Evolutionary conservation across 805 yeast species (phyloP).

Genomic region (Nakazawaea ernobii): DNA sequence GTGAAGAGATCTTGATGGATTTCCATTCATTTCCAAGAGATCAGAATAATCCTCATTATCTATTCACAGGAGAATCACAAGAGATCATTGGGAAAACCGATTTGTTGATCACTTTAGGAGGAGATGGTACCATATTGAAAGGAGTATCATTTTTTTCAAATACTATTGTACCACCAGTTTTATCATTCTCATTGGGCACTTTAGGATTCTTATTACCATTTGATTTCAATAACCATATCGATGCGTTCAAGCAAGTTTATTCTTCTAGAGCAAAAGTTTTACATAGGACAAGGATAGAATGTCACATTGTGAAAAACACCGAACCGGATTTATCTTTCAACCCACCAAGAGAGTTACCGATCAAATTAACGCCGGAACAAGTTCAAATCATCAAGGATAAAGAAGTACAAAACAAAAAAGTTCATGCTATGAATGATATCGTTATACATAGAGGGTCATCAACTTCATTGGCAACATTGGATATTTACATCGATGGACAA

Average conservation of each 20-base stretch:
- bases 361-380: conserved; percentile 11
- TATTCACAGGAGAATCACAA: conserved; percentile 53
- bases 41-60: conserved; percentile 25
- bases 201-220: conserved; percentile 87
- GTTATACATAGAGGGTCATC: conserved; percentile 83
- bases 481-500: conserved; percentile 79
- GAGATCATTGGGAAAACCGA: conserved; percentile 68
- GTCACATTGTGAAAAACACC: conserved; percentile 48
- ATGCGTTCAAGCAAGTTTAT: conserved; percentile 62
- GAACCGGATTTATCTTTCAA: conserved; percentile 4
- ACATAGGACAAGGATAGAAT: conserved; percentile 73
- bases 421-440: conserved; percentile 90
- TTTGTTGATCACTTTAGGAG: conserved; percentile 83
- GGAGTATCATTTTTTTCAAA: conserved; percentile 77
- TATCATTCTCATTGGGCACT: conserved; percentile 87
- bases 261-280: conserved; percentile 65
- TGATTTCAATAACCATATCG: conserved; percentile 56
- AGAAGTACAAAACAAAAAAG: conserved; percentile 22
- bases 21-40: conserved; percentile 17
- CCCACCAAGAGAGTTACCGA: conserved; percentile 4
- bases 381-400: conserved; percentile 3
- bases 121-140: conserved; percentile 88
- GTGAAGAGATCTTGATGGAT: conserved; percentile 49
- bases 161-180: conserved; percentile 76
- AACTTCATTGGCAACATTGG: conserved; percentile 80